Evolutionary conservation across 768 basidiomycete genomes (phyloP).

Genomic region (Mycena maculata): DNA sequence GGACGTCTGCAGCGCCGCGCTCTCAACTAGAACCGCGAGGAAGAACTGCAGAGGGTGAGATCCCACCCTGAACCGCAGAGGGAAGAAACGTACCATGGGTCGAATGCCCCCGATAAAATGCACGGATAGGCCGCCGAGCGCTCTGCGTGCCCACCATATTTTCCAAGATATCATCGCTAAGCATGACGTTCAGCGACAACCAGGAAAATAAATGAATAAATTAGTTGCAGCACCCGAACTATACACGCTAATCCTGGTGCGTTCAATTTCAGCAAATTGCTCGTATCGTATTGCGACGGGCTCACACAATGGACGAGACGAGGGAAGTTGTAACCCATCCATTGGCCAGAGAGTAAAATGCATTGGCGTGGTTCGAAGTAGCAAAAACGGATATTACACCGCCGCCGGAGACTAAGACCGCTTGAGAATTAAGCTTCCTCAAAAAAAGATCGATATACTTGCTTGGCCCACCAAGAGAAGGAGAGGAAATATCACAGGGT

Average conservation of each 20-base stretch:
- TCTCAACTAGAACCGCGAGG: slow-evolving; percentile 11
- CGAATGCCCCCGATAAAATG: neutral
- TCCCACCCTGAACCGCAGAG: neutral
- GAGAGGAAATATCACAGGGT: neutral
- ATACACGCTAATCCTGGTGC: slow-evolving; percentile 7
- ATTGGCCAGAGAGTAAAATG: neutral
- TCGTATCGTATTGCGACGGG: no score
- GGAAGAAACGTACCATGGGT: neutral
- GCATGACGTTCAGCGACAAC: neutral
- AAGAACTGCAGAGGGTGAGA: neutral
- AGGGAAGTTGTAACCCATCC: slow-evolving; percentile 1
- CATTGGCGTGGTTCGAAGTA: neutral
- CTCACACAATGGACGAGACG: slow-evolving; percentile 1
- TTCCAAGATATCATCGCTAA: slow-evolving; percentile 15
- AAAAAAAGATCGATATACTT: neutral
- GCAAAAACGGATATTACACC: neutral
- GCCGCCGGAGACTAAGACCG: neutral
- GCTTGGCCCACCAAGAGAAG: neutral
- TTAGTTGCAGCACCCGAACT: neutral
- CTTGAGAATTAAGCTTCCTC: neutral
- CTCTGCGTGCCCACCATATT: neutral
- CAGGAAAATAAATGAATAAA: neutral
- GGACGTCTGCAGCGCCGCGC: slow-evolving; percentile 19
- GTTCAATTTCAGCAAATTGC: no score
- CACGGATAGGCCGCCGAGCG: neutral